These are phyloP conservation scores for Dipodascus geniculatus DNA, from an alignment of 805 yeast species.

Conservation along the genomic window DNA sequence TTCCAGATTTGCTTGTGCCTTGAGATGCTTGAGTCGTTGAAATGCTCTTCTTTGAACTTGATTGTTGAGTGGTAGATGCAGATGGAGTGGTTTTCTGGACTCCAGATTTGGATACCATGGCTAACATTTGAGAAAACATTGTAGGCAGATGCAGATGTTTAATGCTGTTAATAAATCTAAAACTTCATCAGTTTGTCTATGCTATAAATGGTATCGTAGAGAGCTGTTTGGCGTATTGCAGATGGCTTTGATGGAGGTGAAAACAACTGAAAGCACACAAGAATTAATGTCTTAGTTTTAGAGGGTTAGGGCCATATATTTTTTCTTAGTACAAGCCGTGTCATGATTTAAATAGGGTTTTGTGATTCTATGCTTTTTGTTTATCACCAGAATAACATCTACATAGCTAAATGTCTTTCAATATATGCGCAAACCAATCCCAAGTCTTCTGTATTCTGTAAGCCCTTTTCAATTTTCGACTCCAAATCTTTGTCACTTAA, in stretches of 20 bases:
- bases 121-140: slow-evolving; percentile 19
- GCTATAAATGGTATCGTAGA: background rate
- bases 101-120: slow-evolving; percentile 10
- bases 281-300: no score
- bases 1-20: background rate
- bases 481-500: background rate
- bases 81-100: slow-evolving; percentile 2
- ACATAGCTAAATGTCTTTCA: background rate
- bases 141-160: background rate
- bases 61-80: background rate
- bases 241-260: no score
- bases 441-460: background rate
- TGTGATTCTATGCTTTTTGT: no score
- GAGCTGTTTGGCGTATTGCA: no score
- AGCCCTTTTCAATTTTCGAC: background rate
- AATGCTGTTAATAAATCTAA: no score
- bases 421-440: background rate
- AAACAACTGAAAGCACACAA: no score
- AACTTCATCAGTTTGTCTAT: background rate
- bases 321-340: no score
- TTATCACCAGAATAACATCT: background rate
- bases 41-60: background rate
- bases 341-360: no score
- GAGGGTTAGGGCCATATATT: background rate
- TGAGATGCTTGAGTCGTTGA: background rate